Conservation (phyloP, 306 rosid species). For the Ziziphus jujuba region DNA sequence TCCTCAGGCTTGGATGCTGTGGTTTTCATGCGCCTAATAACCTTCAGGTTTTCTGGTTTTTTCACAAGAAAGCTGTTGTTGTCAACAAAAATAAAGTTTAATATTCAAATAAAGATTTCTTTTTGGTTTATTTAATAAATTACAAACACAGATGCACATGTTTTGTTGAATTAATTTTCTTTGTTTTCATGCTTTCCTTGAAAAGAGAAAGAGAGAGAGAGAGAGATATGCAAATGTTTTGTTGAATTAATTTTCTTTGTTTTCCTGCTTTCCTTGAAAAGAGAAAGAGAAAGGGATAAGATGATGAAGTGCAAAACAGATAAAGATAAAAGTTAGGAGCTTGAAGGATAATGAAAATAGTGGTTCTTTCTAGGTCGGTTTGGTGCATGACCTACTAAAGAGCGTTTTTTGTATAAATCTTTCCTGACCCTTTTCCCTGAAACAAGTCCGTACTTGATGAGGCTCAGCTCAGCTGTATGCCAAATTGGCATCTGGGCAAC, state of each 20-base stretch:
- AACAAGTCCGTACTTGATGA: not conserved
- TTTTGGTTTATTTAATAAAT: not conserved
- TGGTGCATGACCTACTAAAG: too few species aligned
- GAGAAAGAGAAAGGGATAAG: too few species aligned
- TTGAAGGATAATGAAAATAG: too few species aligned
- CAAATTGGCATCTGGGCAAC: not conserved
- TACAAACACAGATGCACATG: not conserved
- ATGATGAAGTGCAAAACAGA: too few species aligned
- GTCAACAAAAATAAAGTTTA: not conserved
- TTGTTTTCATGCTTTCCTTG: too few species aligned
- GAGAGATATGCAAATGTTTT: not conserved
- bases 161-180: not conserved
- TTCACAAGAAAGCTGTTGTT: slow-evolving; percentile 7
- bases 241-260: not conserved
- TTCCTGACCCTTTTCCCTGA: not conserved
- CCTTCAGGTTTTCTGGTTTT: slow-evolving; percentile 54
- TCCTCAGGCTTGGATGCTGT: slow-evolving; percentile 77
- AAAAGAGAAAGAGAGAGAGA: too few species aligned
- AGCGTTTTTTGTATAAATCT: too few species aligned
- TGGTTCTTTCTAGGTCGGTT: too few species aligned
- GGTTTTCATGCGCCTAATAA: slow-evolving; percentile 72
- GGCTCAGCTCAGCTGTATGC: not conserved
- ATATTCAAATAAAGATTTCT: not conserved
- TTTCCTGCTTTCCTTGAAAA: too few species aligned
- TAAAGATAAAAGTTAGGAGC: too few species aligned